These are phyloP conservation scores for Heliosperma pusillum DNA, from an alignment of 148 eudicot genomes.

Conservation along the genomic window DNA sequence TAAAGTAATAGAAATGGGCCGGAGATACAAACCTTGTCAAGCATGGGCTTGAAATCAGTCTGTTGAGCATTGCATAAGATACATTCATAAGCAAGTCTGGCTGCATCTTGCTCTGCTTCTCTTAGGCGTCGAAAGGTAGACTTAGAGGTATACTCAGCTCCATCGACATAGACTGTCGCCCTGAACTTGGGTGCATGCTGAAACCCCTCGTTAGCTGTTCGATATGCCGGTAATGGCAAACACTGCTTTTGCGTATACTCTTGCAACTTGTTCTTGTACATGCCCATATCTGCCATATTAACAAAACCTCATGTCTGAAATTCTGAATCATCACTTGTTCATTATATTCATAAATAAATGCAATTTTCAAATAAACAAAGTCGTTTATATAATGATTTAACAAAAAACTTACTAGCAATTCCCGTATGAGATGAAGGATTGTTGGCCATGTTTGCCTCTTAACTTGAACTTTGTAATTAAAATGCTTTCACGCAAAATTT, in stretches of 20 bases:
- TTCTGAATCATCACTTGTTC: too few species aligned
- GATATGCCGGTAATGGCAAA: slow-evolving; percentile 29
- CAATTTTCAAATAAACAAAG: too few species aligned
- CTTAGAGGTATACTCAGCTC: slow-evolving; percentile 30
- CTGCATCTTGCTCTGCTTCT: slow-evolving; percentile 32
- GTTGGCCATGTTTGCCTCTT: not conserved
- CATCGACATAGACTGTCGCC: slow-evolving; percentile 23
- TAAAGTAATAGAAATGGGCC: not conserved
- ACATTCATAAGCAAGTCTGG: slow-evolving; percentile 28
- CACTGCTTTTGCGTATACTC: slow-evolving; percentile 23
- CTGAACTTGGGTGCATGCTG: slow-evolving; percentile 28
- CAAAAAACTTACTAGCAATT: not conserved
- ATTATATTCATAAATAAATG: too few species aligned
- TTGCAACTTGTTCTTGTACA: slow-evolving; percentile 33
- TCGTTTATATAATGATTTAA: too few species aligned
- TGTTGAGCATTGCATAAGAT: slow-evolving; percentile 23
- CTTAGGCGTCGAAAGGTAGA: slow-evolving; percentile 21
- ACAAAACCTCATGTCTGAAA: not conserved
- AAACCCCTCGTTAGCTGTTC: slow-evolving; percentile 27
- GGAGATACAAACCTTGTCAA: slow-evolving; percentile 3
- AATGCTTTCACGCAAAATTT: too few species aligned
- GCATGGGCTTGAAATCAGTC: not conserved
- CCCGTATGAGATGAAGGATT: not conserved
- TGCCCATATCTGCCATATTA: not conserved
- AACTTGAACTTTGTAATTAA: too few species aligned